Evolutionary conservation across 495 filamentous ascomycete genomes (phyloP), one percentile per base, ranked within the genome.

Genomic region (Polyplosphaeria fusca): DNA sequence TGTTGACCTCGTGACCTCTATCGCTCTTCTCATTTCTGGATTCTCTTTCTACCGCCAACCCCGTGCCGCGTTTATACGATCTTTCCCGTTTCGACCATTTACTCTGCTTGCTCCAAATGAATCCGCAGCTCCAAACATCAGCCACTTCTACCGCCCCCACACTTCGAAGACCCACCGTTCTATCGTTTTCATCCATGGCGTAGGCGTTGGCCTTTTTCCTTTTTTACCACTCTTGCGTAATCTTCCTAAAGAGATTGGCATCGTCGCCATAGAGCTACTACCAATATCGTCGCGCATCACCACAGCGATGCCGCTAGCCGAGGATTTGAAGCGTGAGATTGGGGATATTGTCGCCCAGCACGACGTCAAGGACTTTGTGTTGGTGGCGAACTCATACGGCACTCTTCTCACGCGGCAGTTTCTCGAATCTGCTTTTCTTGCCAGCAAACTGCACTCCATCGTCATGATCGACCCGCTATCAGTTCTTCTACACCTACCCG

Each of bases 381-480:
- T 70, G n/a, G 30, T 60, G 9, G 60, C 53, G 1, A 64, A 69
- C 43, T 67, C 67, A 5, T 70, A 67, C 52, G 68, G 68, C 25
- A 65, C 66, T 2, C 56, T 68, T 12, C 24, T 65, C 20, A 59
- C 49, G 38, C 64, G 54, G 11, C 52, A 63, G 23, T 56, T 70
- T 27, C 52, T 70, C 25, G 53, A 52, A 12, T 41, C 61, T 25
- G 4, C 30, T 2, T 3, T 46, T 18, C 53, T 68, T 1, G 47
- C 60, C 13, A 14, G 42, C 11, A 61, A 55, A 20, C 49, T 70
- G 12, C 49, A 59, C 14, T 45, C 57, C 18, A 49, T 65, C 5
- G 20, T 68, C 7, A 39, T 70, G 22, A 37, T 70, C 19, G 68
- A 70, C 47, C 68, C 68, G 3, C 63, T 70, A 7, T 54, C 60